Evolutionary conservation across 2,329 filamentous ascomycete genomes (phyloP), one percentile per base, ranked within the genome.

Genomic region (Biscogniauxia marginata): DNA sequence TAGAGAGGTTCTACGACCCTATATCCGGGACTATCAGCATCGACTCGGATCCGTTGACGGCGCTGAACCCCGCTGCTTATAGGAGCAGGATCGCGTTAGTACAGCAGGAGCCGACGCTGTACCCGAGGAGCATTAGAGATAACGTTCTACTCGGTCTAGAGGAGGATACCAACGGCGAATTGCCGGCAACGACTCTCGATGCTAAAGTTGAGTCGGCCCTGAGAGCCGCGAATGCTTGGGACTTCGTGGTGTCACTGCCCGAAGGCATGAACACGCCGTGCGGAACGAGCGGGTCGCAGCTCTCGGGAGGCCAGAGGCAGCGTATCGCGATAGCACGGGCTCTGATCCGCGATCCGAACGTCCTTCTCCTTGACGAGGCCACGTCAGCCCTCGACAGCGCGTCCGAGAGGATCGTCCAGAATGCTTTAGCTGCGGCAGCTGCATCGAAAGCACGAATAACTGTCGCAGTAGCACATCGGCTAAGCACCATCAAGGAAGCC

Each of bases 281-380:
- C 7, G 77, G 89, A 6, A 83, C 85, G 18, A 84, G 86, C 53
- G 87, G 86, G 7, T 84, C 83, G 0, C 77, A 84, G 19, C 70
- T 91, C 3, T 89, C 85, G 0, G 88, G 88, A 6, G 88, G 89
- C 0, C 88, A 91, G 67, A 83, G 83, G 6, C 88, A 91, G 67
- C 78, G 88, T 2, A 67, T 91, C 18, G 82, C 84, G 1, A 90
- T 91, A 62, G 88, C 88, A 0, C 78, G 89, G 7, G 87, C 88
- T 1, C 75, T 90, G 0, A 75, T 88, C 1, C 79, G 88, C 0
- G 76, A 80, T 19, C 88, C 88, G 0, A 78, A 83, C 50, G 74
- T 91, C 1, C 70, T 91, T 11, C 78, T 91, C 23, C 75, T 91
- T 0, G 88, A 91, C 63, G 88, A 91, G 73, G 83, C 85, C 6